A percentile compares a stretch with the other conserved stretches of the same genome.
Evolutionary conservation across 2,329 filamentous ascomycete genomes (phyloP).

Genomic region (Aplosporella prunicola): DNA sequence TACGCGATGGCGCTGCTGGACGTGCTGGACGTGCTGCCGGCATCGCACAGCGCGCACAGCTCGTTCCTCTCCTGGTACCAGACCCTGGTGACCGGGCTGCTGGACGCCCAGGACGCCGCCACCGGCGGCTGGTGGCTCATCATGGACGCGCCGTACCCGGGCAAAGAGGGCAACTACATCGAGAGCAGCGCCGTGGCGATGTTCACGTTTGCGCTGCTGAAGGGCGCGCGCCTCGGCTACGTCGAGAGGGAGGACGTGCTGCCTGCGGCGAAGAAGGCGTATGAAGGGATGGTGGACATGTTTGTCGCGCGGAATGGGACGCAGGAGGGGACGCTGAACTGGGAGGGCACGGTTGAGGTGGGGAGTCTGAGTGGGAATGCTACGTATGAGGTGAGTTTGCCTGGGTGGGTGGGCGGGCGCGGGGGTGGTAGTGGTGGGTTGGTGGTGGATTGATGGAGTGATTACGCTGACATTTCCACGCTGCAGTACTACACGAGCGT

Average conservation of each 20-base stretch:
- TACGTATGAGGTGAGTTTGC: conserved; percentile 39
- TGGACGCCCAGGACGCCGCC: conserved; percentile 23
- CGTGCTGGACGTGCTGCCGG: conserved; percentile 38
- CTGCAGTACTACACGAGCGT: conserved; percentile 30
- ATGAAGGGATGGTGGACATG: conserved; percentile 33
- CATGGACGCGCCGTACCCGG: conserved; percentile 41
- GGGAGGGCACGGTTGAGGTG: conserved; percentile 44
- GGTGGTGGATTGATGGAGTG: no score
- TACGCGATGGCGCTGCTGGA: conserved; percentile 37
- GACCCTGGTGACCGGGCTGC: conserved; percentile 31
- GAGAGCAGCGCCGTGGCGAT: conserved; percentile 51
- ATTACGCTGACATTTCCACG: not conserved
- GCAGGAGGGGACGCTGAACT: conserved; percentile 40
- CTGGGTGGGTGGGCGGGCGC: conserved; percentile 6
- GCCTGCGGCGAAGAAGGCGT: conserved; percentile 34
- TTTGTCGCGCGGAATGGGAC: conserved; percentile 38
- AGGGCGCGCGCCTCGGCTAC: conserved; percentile 25
- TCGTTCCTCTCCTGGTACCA: conserved; percentile 33
- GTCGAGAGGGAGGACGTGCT: conserved; percentile 14
- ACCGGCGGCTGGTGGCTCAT: conserved; percentile 50
- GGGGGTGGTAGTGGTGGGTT: no score
- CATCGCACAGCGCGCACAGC: conserved; percentile 26
- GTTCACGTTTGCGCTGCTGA: conserved; percentile 28
- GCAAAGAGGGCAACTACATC: conserved; percentile 47
- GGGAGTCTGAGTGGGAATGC: conserved; percentile 43